phyloP scores from a whole-genome alignment of 108 stramenopile species.

The Schizochytrium sp. region DNA sequence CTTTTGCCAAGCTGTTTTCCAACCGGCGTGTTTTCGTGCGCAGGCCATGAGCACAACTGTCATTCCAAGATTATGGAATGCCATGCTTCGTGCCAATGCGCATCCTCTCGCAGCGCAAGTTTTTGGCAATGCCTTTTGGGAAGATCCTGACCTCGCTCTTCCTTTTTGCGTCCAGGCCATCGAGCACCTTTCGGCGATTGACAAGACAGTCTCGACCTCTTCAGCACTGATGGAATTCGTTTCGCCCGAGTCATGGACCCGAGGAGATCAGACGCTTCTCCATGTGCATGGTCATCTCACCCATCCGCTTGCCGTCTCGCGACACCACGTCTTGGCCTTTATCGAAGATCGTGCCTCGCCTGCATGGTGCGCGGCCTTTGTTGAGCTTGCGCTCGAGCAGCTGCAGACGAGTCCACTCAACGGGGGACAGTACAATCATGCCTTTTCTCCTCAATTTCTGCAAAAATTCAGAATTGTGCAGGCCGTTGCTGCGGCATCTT shows the following conservation, averaged over 20 bases:
- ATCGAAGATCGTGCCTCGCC: neutral
- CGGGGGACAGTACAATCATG: neutral
- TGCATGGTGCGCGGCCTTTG: neutral
- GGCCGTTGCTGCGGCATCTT: neutral
- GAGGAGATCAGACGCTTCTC: neutral
- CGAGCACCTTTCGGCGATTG: neutral
- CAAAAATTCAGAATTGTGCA: neutral
- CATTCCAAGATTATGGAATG: neutral
- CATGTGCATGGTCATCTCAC: neutral
- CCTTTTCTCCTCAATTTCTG: neutral
- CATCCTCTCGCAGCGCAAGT: neutral
- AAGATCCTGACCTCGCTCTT: neutral
- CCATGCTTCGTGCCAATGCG: neutral
- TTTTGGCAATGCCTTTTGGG: neutral
- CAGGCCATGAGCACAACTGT: neutral
- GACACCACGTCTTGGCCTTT: neutral
- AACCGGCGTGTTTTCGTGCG: neutral
- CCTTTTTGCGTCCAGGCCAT: neutral
- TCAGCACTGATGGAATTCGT: neutral
- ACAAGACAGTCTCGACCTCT: neutral
- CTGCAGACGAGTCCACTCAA: neutral
- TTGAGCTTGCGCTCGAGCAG: neutral
- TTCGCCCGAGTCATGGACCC: neutral
- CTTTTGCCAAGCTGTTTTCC: neutral
- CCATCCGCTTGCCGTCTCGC: neutral